Base-by-base conservation (phyloP, 2,329 filamentous ascomycete genomes). In the Colletotrichum tofieldiae region DNA sequence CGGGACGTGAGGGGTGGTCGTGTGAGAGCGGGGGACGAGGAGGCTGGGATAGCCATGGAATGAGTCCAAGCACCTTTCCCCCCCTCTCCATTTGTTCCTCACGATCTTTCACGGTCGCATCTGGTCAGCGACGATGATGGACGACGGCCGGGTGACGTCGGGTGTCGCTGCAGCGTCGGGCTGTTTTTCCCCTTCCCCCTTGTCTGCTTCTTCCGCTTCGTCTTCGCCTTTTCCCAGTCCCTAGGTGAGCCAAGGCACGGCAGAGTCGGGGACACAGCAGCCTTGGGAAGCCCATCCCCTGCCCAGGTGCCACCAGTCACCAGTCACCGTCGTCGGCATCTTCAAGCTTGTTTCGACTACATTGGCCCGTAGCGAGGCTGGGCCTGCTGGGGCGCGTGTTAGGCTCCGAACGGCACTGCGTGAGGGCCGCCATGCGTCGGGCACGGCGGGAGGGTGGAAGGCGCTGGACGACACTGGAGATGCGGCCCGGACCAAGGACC, bases 371-470 rank as follows among this genome's bases (percentile, higher is more conserved):
- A 3, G 45, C 45, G 47, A 41, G 70, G 70, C 65, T 72, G 65
- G 65, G 70, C 70, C 58, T 72, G 65, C 52, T 65, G 20, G 18
- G 65, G 70, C 52, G 18, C 54, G 41, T 56, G 68, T 71, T 45
- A 43, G 68, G 68, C 68, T 47, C 37, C n/a, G 41, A 52, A 18
- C 52, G 32, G 41, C 52, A 58, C 62, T 32, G 45, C 16, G n/a
- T 23, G 41, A 35, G 26, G 68, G 63, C 56, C 45, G 29, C 58
- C 23, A 64, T 23, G 45, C 37, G 26, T 64, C 51, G 20, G 47
- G 41, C 23, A 64, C 32, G 59, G 59, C 59, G 59, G 60, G n/a
- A 14, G 16, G 16, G 23, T 45, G 54, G 49, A 43, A 58, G 14
- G 60, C 60, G 29, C 60, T 52, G 29, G 37, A 47, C 8, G 35